phyloP scores from a whole-genome alignment of 257 asterid genomes.

The Verbena officinalis region DNA sequence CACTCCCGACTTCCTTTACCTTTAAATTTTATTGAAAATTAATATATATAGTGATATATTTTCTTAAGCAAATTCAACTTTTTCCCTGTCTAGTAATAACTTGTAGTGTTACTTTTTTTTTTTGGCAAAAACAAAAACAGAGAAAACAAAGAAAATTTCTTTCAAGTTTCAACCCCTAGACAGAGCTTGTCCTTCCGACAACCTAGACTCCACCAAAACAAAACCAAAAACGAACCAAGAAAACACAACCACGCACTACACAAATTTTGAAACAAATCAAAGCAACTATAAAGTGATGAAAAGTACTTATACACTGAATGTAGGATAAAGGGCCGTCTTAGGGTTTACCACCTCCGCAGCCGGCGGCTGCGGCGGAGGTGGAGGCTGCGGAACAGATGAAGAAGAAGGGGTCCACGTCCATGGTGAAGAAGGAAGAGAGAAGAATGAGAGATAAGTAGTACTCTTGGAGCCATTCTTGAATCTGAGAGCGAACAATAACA shows the following conservation, averaged over 20 bases:
- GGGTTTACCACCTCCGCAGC: conserved; percentile 24
- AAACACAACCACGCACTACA: too few species aligned
- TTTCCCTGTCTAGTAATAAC: too few species aligned
- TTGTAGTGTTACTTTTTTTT: too few species aligned
- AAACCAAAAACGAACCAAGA: background rate
- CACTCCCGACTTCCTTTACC: too few species aligned
- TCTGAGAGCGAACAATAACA: conserved; percentile 23
- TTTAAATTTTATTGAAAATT: too few species aligned
- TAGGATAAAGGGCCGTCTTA: conserved; percentile 50
- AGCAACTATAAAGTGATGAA: background rate
- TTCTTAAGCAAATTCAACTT: too few species aligned
- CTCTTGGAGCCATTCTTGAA: conserved; percentile 28
- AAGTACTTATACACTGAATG: conserved; percentile 44
- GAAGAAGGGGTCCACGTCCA: conserved; percentile 42
- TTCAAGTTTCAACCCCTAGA: too few species aligned
- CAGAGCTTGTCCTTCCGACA: background rate
- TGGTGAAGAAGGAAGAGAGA: conserved; percentile 41
- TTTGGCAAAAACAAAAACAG: too few species aligned
- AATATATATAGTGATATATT: too few species aligned
- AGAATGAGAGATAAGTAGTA: conserved; percentile 19
- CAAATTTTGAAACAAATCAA: background rate
- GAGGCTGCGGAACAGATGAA: conserved; percentile 4
- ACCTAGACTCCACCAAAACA: background rate
- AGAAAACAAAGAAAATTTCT: too few species aligned
- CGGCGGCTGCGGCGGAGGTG: conserved; percentile 8